phyloP scores from a whole-genome alignment of 2,329 filamentous ascomycete genomes.

The Penicillium sp. region DNA sequence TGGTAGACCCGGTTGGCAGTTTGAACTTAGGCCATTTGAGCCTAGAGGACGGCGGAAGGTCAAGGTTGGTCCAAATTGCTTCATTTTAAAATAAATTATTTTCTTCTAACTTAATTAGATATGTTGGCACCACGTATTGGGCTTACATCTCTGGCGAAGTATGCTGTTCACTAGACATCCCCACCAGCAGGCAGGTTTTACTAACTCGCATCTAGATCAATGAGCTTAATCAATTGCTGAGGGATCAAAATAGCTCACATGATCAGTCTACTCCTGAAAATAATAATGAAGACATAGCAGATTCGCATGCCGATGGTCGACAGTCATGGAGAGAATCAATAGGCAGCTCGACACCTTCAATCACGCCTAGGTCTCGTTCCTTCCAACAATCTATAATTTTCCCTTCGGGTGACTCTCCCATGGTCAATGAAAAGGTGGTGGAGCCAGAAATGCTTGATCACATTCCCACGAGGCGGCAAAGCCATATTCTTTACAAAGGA shows the following conservation, averaged over 20 bases:
- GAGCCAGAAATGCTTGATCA: constrained; percentile 42
- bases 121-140: constrained; percentile 47
- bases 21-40: constrained; percentile 44
- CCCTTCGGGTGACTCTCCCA: constrained; percentile 36
- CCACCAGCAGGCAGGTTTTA: not conserved
- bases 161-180: not conserved
- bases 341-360: constrained; percentile 12
- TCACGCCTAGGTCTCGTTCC: constrained; percentile 21
- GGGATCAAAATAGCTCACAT: constrained; percentile 41
- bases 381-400: constrained; percentile 40
- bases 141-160: constrained; percentile 47
- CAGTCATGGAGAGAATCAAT: constrained; percentile 22
- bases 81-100: not conserved
- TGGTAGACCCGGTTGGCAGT: constrained; percentile 43
- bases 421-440: constrained; percentile 31
- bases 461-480: constrained; percentile 45
- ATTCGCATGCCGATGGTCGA: constrained; percentile 14
- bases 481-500: constrained; percentile 46
- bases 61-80: constrained; percentile 14
- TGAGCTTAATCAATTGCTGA: constrained; percentile 44
- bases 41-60: constrained; percentile 43
- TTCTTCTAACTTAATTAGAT: constrained; percentile 31
- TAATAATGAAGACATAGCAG: constrained; percentile 22
- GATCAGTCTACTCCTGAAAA: constrained; percentile 22
- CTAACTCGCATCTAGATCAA: constrained; percentile 34